Evolutionary conservation across 164 flowering plant species (phyloP).

Genomic region (Vitis rupestris): DNA sequence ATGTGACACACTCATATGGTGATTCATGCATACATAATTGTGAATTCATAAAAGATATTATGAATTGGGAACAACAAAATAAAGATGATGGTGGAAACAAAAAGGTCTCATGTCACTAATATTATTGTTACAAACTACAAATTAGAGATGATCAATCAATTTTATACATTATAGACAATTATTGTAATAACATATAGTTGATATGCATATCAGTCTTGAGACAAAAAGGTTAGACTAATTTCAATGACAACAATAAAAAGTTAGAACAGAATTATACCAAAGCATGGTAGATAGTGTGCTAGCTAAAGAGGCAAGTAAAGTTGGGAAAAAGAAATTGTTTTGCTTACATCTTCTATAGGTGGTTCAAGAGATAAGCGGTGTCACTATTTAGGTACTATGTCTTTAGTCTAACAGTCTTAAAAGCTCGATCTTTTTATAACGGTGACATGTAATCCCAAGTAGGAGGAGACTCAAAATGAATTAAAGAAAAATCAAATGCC

Average conservation of each 20-base stretch:
- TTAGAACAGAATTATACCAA: too few relatives aligned
- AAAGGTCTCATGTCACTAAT: not conserved
- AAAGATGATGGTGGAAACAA: too few relatives aligned
- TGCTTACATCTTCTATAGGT: conserved; percentile 17
- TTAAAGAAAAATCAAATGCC: not conserved
- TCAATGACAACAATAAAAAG: too few relatives aligned
- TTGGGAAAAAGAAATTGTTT: too few relatives aligned
- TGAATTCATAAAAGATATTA: too few relatives aligned
- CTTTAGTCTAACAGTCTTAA: conserved; percentile 13
- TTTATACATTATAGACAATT: not conserved
- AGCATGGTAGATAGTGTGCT: too few relatives aligned
- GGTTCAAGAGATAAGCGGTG: conserved; percentile 15
- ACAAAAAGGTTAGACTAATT: not conserved
- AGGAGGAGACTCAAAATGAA: conserved; percentile 1
- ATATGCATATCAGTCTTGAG: not conserved
- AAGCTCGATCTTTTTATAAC: conserved; percentile 21
- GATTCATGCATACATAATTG: too few relatives aligned
- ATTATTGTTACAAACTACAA: not conserved
- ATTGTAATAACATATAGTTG: not conserved
- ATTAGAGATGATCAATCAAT: not conserved
- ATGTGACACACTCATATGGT: too few relatives aligned
- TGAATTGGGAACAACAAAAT: too few relatives aligned
- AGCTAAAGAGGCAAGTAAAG: too few relatives aligned
- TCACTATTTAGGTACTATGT: conserved; percentile 18
- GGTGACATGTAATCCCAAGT: conserved; percentile 21